Percentiles rank a stretch among this genome's conserved stretches.
Conservation (phyloP, 129 eudicot species). For the Mikania micrantha region DNA sequence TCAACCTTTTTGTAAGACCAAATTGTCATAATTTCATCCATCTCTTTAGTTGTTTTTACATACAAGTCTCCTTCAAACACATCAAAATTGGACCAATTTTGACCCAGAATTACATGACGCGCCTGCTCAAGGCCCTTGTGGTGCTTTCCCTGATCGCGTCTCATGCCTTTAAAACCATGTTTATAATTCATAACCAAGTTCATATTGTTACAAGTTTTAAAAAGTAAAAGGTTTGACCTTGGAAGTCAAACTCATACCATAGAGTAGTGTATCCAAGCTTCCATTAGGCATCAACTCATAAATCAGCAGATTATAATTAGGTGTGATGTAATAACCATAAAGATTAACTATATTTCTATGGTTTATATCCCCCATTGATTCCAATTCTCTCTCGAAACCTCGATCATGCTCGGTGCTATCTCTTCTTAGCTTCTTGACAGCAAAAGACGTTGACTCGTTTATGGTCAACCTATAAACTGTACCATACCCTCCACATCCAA, state of each 20-base stretch:
- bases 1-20: no score
- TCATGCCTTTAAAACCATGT: no score
- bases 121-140: no score
- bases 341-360: constrained; percentile 79
- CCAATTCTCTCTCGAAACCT: constrained; percentile 91
- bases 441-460: constrained; percentile 48
- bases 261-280: constrained; percentile 62
- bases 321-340: constrained; percentile 76
- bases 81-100: no score
- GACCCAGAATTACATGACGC: no score
- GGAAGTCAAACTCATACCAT: constrained; percentile 49
- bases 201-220: neutral
- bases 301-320: constrained; percentile 68
- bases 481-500: constrained; percentile 89
- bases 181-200: neutral
- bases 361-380: constrained; percentile 92
- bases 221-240: constrained; percentile 14
- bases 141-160: no score
- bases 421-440: constrained; percentile 72
- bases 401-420: constrained; percentile 70
- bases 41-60: no score
- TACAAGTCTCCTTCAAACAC: no score
- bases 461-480: constrained; percentile 65
- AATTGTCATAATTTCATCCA: no score
- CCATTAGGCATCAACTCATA: constrained; percentile 96